Evolutionary conservation across 2,329 filamentous ascomycete genomes (phyloP), one percentile per base, ranked within the genome.

Genomic region (Ascosphaera apis): DNA sequence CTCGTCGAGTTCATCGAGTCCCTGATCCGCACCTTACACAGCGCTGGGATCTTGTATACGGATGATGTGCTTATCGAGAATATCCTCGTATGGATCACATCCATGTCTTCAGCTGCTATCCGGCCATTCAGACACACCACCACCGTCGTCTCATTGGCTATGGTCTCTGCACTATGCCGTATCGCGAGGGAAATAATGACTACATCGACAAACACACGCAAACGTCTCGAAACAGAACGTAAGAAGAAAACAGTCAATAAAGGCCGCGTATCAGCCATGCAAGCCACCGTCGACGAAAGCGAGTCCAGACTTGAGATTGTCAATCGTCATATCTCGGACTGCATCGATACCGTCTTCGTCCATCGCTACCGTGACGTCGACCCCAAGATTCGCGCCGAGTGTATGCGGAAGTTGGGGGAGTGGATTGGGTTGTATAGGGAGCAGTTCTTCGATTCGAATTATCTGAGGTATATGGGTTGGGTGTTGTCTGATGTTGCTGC

Each of bases 351-450:
- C 2, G 75, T 95, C 33, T 98, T 92, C 51, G 77, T 93, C 19
- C 86, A 98, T 55, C 75, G 88, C 34, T 98, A 95, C 54, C 79
- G 88, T 41, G 88, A 98, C 51, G 72, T 93, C 19, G 88, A 98
- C 48, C 72, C 81, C 4, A 79, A 72, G 46, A 91, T 98, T 44
- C 72, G 88, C 36, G 72, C 76, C 1, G 86, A 93, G 48, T 93
- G 86, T 49, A 75, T 91, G 16, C 72, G 78, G 42, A 81, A 82
- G 11, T 64, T 98, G 6, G 83, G 84, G 18, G 68, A 73, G 30
- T 98, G 88, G 88, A 91, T 95, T 45, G 68, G 74, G 51, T 69
- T 69, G 8, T 71, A 92, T 36, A 81, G 84, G 2, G 81, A 82
- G 33, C 68, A 80, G 33, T 98, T 92, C 56, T 81, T 93, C 53